Conservation (phyloP, 192 early-diverging fungal species). For the Tieghemiomyces parasiticus region DNA sequence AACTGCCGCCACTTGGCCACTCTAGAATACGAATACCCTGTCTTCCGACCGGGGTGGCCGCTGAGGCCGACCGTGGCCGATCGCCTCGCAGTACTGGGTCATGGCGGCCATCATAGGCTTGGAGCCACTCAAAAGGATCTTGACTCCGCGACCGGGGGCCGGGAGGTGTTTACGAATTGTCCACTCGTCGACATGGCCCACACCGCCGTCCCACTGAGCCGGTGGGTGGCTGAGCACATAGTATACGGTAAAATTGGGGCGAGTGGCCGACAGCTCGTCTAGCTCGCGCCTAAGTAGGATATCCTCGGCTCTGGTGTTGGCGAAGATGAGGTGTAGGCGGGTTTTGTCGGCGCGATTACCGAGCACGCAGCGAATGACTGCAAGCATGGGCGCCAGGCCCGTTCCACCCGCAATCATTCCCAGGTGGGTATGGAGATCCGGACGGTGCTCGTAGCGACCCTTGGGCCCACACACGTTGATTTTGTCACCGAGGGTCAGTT, state of each 20-base stretch:
- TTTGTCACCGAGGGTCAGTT: slow-evolving; percentile 54
- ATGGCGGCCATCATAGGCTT: slow-evolving; percentile 80
- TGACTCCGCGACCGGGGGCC: slow-evolving; percentile 57
- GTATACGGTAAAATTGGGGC: slow-evolving; percentile 59
- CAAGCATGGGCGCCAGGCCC: slow-evolving; percentile 94
- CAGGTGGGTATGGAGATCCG: slow-evolving; percentile 59
- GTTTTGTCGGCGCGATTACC: slow-evolving; percentile 83
- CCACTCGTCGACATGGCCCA: slow-evolving; percentile 76
- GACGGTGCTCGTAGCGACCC: slow-evolving; percentile 72
- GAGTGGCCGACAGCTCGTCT: slow-evolving; percentile 49
- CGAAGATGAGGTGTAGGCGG: slow-evolving; percentile 73
- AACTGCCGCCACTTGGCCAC: slow-evolving; percentile 12
- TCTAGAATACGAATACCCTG: slow-evolving; percentile 81
- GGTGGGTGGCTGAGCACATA: slow-evolving; percentile 78
- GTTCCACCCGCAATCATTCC: slow-evolving; percentile 95
- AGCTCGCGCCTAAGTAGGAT: slow-evolving; percentile 77
- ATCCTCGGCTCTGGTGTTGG: slow-evolving; percentile 79
- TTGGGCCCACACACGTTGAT: slow-evolving; percentile 77
- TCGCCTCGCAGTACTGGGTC: slow-evolving; percentile 44
- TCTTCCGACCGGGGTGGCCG: slow-evolving; percentile 70
- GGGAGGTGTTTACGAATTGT: slow-evolving; percentile 63
- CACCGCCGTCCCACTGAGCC: slow-evolving; percentile 61
- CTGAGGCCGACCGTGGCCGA: slow-evolving; percentile 65
- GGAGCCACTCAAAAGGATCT: slow-evolving; percentile 84
- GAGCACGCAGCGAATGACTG: slow-evolving; percentile 74